Percentiles rank a stretch among this genome's conserved stretches.
Evolutionary conservation across 2,329 filamentous ascomycete genomes (phyloP).

Genomic region (Microdochium trichocladiopsis): DNA sequence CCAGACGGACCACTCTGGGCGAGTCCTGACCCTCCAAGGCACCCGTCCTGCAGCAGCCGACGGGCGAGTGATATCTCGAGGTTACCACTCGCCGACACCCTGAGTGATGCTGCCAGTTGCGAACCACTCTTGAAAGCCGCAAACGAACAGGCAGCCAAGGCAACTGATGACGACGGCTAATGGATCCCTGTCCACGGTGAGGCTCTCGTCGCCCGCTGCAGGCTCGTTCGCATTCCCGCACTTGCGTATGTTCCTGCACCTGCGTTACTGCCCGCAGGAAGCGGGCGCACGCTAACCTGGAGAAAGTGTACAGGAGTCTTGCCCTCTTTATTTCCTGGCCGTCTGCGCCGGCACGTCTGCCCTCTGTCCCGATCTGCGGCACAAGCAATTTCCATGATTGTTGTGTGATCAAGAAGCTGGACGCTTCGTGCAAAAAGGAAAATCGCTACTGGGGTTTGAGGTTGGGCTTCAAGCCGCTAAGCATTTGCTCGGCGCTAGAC

Average conservation of each 20-base stretch:
- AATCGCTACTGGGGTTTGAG: neutral
- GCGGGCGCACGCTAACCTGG: neutral
- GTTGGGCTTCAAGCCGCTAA: neutral
- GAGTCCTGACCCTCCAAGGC: neutral
- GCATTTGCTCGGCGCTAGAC: neutral
- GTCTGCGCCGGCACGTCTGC: neutral
- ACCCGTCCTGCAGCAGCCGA: neutral
- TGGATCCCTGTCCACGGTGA: neutral
- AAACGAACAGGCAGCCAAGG: neutral
- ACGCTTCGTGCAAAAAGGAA: neutral
- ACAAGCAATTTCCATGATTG: too few relatives aligned
- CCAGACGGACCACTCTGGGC: neutral
- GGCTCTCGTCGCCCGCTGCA: too few relatives aligned
- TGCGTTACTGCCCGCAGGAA: neutral
- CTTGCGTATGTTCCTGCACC: neutral
- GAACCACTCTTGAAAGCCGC: neutral
- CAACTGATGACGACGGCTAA: neutral
- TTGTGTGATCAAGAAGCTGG: too few relatives aligned
- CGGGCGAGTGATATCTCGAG: neutral
- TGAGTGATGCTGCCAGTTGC: neutral
- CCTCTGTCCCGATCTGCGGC: neutral
- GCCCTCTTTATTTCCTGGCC: too few relatives aligned
- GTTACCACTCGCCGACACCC: neutral
- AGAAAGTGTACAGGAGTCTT: too few relatives aligned
- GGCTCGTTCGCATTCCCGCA: neutral